Evolutionary conservation across 2,329 filamentous ascomycete species (phyloP), one percentile per base, ranked within the genome.

Genomic region (Fusarium poae): DNA sequence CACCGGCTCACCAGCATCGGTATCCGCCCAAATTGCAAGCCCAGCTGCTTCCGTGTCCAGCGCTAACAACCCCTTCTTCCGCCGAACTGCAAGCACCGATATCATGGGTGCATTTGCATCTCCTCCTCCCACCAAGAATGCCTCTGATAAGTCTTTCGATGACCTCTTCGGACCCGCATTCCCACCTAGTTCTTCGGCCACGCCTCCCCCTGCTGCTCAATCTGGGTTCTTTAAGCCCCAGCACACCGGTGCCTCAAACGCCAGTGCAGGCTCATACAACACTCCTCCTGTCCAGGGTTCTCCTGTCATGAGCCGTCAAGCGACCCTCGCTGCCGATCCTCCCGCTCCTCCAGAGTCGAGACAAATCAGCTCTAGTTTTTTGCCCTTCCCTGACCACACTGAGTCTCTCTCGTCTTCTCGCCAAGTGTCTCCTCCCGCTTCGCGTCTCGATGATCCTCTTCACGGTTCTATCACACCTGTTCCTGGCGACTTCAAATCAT

Each of bases 61-160:
- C 77, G 92, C 87, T 72, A 97, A 94, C 75, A 99, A 99, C 77
- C 96, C 96, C 1, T 99, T 99, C 84, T 97, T 97, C 83, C 90
- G 93, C 75, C 84, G 88, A 45, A 87, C 88, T 46, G 85, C 83
- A 59, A 90, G 88, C 78, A 84, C 87, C 39, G 85, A 89, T 68
- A 84, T 88, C 61, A 84, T 86, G 80, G 82, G 84, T 40, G 81
- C 84, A 16, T 88, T 88, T 64, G 77, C 81, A 30, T 81, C 84
- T 13, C 82, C 84, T 15, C 79, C 84, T 13, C 74, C 80, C 40
- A 65, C 62, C 4, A 81, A 82, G 71, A 80, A 82, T 48, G 83
- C 83, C 58, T 83, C 84, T 49, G 90, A 92, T 68, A 89, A 87
- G 79, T 89, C 90, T 6, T 97, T 97, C 78, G 93, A 97, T 76